Evolutionary conservation across 2,329 filamentous ascomycete species (phyloP).

Genomic region (Fusarium sororula): DNA sequence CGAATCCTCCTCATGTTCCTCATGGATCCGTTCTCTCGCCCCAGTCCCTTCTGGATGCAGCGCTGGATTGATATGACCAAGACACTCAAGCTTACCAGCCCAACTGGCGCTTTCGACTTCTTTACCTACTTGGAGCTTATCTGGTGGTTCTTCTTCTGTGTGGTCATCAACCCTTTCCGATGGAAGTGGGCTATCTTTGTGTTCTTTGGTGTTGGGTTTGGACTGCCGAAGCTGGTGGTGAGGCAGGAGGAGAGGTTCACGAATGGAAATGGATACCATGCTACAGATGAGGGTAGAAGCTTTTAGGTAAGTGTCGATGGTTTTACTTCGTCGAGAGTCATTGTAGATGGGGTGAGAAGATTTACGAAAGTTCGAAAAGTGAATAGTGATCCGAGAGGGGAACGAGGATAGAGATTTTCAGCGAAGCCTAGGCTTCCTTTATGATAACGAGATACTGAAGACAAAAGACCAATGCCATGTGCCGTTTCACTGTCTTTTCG

Average conservation of each 20-base stretch:
- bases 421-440: background rate
- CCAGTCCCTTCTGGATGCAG: constrained; percentile 78
- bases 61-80: constrained; percentile 88
- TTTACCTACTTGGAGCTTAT: constrained; percentile 87
- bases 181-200: constrained; percentile 93
- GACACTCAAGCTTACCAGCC: constrained; percentile 73
- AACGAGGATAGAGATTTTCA: background rate
- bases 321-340: background rate
- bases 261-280: constrained; percentile 27
- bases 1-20: constrained; percentile 88
- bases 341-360: background rate
- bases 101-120: constrained; percentile 84
- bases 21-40: constrained; percentile 78
- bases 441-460: background rate
- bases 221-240: constrained; percentile 73
- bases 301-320: background rate
- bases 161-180: constrained; percentile 82
- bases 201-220: constrained; percentile 76
- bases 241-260: constrained; percentile 68
- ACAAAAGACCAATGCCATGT: background rate
- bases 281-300: constrained; percentile 28
- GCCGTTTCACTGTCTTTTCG: background rate
- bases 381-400: background rate
- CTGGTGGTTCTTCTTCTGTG: constrained; percentile 86
- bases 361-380: accelerated